Evolutionary conservation across 1,139 yeast genomes (phyloP), one percentile per base, ranked within the genome.

Genomic region (Candida neerlandica): DNA sequence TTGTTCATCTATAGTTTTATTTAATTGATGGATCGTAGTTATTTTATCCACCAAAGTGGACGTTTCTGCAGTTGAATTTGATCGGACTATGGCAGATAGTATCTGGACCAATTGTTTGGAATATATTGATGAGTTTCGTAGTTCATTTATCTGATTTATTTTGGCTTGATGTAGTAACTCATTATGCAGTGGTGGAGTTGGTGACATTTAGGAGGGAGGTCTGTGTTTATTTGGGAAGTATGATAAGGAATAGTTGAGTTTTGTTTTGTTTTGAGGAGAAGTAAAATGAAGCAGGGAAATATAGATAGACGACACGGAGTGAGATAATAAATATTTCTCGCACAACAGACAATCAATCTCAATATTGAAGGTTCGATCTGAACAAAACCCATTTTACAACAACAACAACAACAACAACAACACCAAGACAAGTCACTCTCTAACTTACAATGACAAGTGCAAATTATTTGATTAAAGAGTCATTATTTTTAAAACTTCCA

Each of bases 1-100:
- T 39, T 47, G 50, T 30, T 35, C 27, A 49, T 73, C 73, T 12
- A 76, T 73, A 39, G 73, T 73, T 4, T 58, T 49, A 56, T 76
- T 71, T 18, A 76, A 58, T 44, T 73, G 70, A 50, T 74, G 79
- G 10, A 76, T 72, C 9, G 80, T 75, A n/a, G 75, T 65, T 49
- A 75, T 73, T 55, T 75, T 75, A 51, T 75, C 80, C 10, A 75
- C 51, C 7, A 71, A 56, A 1, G 69, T 55, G 1, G 75, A 58
- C 9, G 67, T 63, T 30, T 26, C 27, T n/a, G 57, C 56, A 38
- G 46, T 47, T 9, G 77, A 71, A 48, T 74, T 72, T 44, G 62
- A 55, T 27, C 55, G 54, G 9, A 71, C 53, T 5, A 74, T 45
- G 2, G 66, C 55, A 5, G 60, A 57, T 10, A 75, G 45, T 1